A percentile compares a stretch with the other conserved stretches of the same genome.
These are phyloP conservation scores for Xylariomycetidae sp. DNA, from an alignment of 2,329 filamentous ascomycete genomes.

Conservation along the genomic window DNA sequence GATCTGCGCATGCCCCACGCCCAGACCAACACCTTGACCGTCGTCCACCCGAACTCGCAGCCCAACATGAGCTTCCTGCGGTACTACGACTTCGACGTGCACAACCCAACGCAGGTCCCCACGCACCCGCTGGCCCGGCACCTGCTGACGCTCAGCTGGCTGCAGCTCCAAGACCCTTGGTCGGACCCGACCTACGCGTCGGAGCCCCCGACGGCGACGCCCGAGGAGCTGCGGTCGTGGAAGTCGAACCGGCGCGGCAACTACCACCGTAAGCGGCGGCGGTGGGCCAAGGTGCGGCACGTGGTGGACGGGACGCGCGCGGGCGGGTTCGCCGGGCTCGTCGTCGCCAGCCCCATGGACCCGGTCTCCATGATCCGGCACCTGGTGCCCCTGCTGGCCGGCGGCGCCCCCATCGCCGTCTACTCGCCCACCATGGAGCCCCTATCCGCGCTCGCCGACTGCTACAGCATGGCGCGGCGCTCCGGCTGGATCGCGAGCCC, in stretches of 20 bases:
- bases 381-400: slow-evolving; percentile 72
- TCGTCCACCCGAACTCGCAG: slow-evolving; percentile 78
- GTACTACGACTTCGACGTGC: slow-evolving; percentile 81
- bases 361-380: slow-evolving; percentile 70
- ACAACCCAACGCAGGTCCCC: slow-evolving; percentile 56
- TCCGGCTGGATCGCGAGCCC: slow-evolving; percentile 64
- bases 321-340: slow-evolving; percentile 77
- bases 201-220: slow-evolving; percentile 54
- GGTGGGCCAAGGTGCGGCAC: slow-evolving; percentile 68
- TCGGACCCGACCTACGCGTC: slow-evolving; percentile 69
- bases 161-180: slow-evolving; percentile 77
- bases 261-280: slow-evolving; percentile 83
- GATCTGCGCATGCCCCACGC: slow-evolving; percentile 63
- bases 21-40: slow-evolving; percentile 69
- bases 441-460: slow-evolving; percentile 71
- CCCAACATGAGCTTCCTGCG: slow-evolving; percentile 83
- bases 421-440: slow-evolving; percentile 81
- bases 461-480: slow-evolving; percentile 75
- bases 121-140: slow-evolving; percentile 76
- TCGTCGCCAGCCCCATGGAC: slow-evolving; percentile 80
- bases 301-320: slow-evolving; percentile 71
- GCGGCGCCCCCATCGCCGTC: slow-evolving; percentile 79
- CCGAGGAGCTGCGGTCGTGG: slow-evolving; percentile 60
- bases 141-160: slow-evolving; percentile 82
- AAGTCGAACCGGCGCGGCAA: slow-evolving; percentile 79